phyloP scores from a whole-genome alignment of 1,139 yeast genomes.

The Maudiozyma humilis region DNA sequence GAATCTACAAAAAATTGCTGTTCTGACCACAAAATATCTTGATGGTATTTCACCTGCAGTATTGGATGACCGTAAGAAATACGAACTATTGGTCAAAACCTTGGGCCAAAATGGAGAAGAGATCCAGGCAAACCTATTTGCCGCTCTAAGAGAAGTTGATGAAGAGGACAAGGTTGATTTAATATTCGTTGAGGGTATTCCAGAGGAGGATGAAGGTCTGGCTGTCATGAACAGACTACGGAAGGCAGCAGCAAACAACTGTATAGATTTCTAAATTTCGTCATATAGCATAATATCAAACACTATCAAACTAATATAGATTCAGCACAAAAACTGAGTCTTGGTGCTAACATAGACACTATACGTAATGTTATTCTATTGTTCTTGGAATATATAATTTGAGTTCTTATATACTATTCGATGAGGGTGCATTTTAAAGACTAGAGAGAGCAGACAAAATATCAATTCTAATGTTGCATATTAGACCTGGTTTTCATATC shows the following conservation, averaged over 20 bases:
- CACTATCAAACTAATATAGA: too few species aligned
- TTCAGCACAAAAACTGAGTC: too few species aligned
- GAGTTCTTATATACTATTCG: too few species aligned
- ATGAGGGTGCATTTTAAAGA: too few species aligned
- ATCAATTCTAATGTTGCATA: too few species aligned
- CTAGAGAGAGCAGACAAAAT: too few species aligned
- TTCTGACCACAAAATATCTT: conserved; percentile 27
- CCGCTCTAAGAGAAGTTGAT: conserved; percentile 64
- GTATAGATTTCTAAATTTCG: conserved; percentile 3
- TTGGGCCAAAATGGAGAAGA: conserved; percentile 54
- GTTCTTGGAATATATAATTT: too few species aligned
- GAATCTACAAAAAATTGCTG: conserved; percentile 24
- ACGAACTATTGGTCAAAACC: conserved; percentile 36
- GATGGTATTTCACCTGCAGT: conserved; percentile 4
- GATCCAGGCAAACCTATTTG: conserved; percentile 69
- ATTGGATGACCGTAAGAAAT: conserved; percentile 4
- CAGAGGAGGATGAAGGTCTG: conserved; percentile 66
- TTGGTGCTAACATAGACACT: too few species aligned
- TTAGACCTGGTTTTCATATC: too few species aligned
- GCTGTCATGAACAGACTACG: conserved; percentile 88
- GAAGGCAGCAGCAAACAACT: conserved; percentile 68
- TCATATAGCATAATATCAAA: neutral
- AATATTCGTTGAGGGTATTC: conserved; percentile 66
- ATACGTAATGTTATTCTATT: too few species aligned
- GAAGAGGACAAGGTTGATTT: conserved; percentile 47